Evolutionary conservation across 352 stramenopile genomes (phyloP).

Genomic region (Phytophthora hibernalis): DNA sequence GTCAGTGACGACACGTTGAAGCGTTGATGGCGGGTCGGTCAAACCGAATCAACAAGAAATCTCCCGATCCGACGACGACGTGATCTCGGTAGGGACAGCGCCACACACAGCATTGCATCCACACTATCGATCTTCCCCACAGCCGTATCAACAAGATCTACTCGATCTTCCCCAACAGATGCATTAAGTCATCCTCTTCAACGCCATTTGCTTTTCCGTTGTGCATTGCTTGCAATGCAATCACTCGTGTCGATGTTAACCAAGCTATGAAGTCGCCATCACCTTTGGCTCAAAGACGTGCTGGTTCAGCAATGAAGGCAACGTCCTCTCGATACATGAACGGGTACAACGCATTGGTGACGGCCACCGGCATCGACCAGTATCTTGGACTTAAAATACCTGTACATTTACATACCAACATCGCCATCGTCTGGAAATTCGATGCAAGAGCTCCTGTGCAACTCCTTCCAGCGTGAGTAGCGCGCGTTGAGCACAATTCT

Average conservation of each 20-base stretch:
- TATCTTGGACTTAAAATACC: too few relatives aligned
- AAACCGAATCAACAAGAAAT: conserved; percentile 10
- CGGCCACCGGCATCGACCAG: too few relatives aligned
- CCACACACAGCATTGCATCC: conserved; percentile 4
- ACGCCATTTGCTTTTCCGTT: conserved; percentile 28
- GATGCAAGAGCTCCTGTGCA: too few relatives aligned
- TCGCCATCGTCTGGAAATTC: too few relatives aligned
- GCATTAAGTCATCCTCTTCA: conserved; percentile 10
- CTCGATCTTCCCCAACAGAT: conserved; percentile 16
- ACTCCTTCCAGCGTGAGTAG: conserved; percentile 3
- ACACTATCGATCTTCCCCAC: conserved; percentile 1
- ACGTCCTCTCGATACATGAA: background rate
- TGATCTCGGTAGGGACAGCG: conserved; percentile 10
- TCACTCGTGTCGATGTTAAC: background rate
- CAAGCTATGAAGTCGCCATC: background rate
- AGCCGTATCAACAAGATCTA: background rate
- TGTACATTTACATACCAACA: background rate
- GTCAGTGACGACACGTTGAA: conserved; percentile 26
- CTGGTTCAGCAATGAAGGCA: background rate
- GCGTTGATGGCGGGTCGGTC: conserved; percentile 5
- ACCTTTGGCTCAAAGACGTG: background rate
- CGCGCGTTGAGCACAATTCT: conserved; percentile 1
- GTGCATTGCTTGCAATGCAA: background rate
- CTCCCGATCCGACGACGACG: conserved; percentile 15
- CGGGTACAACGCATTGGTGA: background rate